Base-by-base conservation (phyloP, 768 basidiomycete species). In the Mycena leptocephala region DNA sequence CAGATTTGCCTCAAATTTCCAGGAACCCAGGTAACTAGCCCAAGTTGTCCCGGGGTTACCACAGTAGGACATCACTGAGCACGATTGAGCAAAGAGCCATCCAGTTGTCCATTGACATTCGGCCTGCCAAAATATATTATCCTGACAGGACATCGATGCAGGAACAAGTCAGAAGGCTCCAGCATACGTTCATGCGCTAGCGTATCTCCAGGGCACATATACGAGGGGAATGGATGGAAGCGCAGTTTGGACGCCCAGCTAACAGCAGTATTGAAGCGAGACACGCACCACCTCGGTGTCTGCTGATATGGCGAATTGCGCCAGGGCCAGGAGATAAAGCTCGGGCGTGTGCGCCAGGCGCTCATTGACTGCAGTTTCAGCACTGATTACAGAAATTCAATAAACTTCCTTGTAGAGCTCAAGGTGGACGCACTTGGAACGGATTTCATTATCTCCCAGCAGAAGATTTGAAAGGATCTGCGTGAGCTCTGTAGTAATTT, bases 381-480 rank as follows among this genome's bases (percentile, higher is more conserved):
- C 95, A 86, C 95, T 91, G 75, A 67, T 22, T 69, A 14, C 5
- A 43, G 41, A 35, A 20, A 48, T 58, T 37, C 37, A 64, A 74
- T 67, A 48, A 65, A 43, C 16, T 14, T 22, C 56, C 26, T 46
- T 76, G 37, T 41, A 46, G 26, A 70, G 66, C 35, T 69, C 30
- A 70, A 70, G 26, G 74, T 69, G 33, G 13, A 65, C 64, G 66
- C 80, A 94, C 95, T 89, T 93, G 78, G 93, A 87, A 22, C 95
- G 92, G 64, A 96, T 95, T 69, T 93, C 91, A 84, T 96, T 96
- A 83, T 96, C 95, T 6, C 95, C 95, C 48, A 95, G 87, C 5
- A 96, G 94, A 24, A 96, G 91, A 84, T 96, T 96, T 14, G 94
- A 93, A 51, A 96, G 91, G 75, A 96, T 95, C 85, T 96, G 95